Evolutionary conservation across 495 filamentous ascomycete genomes (phyloP).

Genomic region (Penicillium nucicola): DNA sequence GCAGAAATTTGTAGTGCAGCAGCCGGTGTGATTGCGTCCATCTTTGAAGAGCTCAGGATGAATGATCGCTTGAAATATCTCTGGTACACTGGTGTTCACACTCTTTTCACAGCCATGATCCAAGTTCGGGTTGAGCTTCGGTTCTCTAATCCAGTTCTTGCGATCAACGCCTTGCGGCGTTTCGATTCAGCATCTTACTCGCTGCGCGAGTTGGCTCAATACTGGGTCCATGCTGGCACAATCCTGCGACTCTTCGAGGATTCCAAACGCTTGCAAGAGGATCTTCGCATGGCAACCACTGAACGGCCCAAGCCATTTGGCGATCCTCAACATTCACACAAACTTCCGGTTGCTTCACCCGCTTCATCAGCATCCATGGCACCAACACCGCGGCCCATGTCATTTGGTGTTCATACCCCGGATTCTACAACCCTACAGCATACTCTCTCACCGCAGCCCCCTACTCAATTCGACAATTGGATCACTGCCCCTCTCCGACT

Average conservation of each 20-base stretch:
- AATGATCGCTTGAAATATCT: conserved; percentile 47
- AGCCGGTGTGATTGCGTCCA: conserved; percentile 46
- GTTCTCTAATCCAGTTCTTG: conserved; percentile 48
- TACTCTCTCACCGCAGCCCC: conserved; percentile 24
- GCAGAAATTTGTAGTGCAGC: conserved; percentile 47
- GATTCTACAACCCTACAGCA: conserved; percentile 29
- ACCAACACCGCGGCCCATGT: conserved; percentile 23
- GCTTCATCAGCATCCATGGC: conserved; percentile 16
- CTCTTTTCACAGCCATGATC: conserved; percentile 49
- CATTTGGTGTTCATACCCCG: conserved; percentile 37
- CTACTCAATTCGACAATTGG: conserved; percentile 37
- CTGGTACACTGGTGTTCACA: conserved; percentile 47
- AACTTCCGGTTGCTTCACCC: conserved; percentile 19
- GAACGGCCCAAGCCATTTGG: conserved; percentile 37
- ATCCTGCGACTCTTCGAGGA: conserved; percentile 47
- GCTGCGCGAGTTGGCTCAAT: conserved; percentile 41
- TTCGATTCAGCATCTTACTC: conserved; percentile 47
- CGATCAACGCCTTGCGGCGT: conserved; percentile 46
- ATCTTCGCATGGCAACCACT: conserved; percentile 37
- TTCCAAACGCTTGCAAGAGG: conserved; percentile 45
- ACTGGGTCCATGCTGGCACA: conserved; percentile 45
- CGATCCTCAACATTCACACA: conserved; percentile 13
- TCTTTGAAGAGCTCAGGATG: conserved; percentile 47
- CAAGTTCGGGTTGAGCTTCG: conserved; percentile 49
- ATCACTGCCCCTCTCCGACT: conserved; percentile 32